phyloP scores from a whole-genome alignment of 306 rosid genomes.

The Spatholobus suberectus region DNA sequence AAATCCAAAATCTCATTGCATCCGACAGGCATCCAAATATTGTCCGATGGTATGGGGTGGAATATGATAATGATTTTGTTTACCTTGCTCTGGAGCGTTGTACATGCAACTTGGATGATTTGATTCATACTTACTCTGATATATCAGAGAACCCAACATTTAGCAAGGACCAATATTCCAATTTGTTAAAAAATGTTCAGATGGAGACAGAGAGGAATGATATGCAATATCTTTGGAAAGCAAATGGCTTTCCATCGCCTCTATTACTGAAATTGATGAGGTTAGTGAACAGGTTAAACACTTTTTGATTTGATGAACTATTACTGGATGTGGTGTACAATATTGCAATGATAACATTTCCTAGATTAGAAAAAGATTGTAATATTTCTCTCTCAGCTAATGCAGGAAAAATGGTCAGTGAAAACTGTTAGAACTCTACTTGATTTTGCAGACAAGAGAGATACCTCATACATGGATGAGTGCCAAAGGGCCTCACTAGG shows the following conservation, averaged over 20 bases:
- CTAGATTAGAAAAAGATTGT: neutral
- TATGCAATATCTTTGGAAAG: slow-evolving; percentile 53
- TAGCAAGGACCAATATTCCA: slow-evolving; percentile 33
- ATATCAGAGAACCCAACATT: slow-evolving; percentile 22
- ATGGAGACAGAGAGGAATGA: slow-evolving; percentile 42
- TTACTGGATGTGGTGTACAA: neutral
- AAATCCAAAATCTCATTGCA: slow-evolving; percentile 76
- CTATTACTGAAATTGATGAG: slow-evolving; percentile 69
- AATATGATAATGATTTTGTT: slow-evolving; percentile 75
- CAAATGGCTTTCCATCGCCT: slow-evolving; percentile 57
- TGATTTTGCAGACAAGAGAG: neutral
- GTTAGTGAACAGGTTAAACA: slow-evolving; percentile 45
- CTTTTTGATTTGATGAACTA: neutral
- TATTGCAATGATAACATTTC: neutral
- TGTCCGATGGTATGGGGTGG: slow-evolving; percentile 81
- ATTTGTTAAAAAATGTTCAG: slow-evolving; percentile 26
- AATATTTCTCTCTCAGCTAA: neutral
- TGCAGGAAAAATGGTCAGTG: neutral
- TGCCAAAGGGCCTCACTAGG: neutral
- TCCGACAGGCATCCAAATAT: slow-evolving; percentile 78
- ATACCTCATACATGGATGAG: neutral
- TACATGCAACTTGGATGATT: slow-evolving; percentile 66
- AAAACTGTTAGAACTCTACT: neutral
- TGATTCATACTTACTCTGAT: slow-evolving; percentile 50
- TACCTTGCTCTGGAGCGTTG: slow-evolving; percentile 81